These are phyloP conservation scores for Waltergamsia citrina DNA, from an alignment of 2,329 filamentous ascomycete species.

Conservation along the genomic window DNA sequence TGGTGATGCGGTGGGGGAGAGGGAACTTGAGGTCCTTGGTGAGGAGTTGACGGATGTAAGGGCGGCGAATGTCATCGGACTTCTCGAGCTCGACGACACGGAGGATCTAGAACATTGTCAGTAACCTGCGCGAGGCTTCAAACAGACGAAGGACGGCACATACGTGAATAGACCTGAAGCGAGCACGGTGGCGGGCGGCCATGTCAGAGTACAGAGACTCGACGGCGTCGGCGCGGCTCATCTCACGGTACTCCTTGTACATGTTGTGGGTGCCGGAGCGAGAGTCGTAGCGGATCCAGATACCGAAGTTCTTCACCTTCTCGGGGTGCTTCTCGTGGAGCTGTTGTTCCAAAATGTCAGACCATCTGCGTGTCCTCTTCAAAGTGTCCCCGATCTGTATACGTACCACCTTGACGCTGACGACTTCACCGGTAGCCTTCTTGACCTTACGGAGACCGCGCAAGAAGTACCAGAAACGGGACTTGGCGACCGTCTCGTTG, in stretches of 20 bases:
- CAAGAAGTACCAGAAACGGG: slow-evolving; percentile 99
- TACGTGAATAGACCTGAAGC: slow-evolving; percentile 98
- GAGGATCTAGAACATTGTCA: slow-evolving; percentile 62
- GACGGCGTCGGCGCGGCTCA: slow-evolving; percentile 91
- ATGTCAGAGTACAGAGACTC: slow-evolving; percentile 99
- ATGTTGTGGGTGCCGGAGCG: slow-evolving; percentile 99
- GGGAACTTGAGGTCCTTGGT: slow-evolving; percentile 95
- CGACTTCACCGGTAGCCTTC: slow-evolving; percentile 99
- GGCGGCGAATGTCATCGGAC: slow-evolving; percentile 87
- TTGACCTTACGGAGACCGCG: slow-evolving; percentile 99
- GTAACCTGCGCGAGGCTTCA: background rate
- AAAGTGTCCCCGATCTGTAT: background rate
- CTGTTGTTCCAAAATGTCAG: slow-evolving; percentile 31
- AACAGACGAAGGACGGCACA: slow-evolving; percentile 26
- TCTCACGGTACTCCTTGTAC: slow-evolving; percentile 99
- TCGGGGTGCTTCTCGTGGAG: slow-evolving; percentile 98
- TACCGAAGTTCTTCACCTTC: slow-evolving; percentile 99
- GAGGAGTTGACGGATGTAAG: slow-evolving; percentile 98
- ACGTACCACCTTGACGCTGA: slow-evolving; percentile 84
- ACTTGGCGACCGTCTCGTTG: slow-evolving; percentile 98
- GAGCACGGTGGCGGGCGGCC: slow-evolving; percentile 92
- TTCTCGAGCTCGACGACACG: slow-evolving; percentile 97
- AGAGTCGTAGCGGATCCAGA: slow-evolving; percentile 99
- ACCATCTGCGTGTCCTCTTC: background rate
- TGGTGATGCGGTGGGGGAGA: slow-evolving; percentile 90